Percentiles rank a stretch among this genome's conserved stretches.
Evolutionary conservation across 2,329 filamentous ascomycete species (phyloP).

Genomic region (Xylariales sp.): DNA sequence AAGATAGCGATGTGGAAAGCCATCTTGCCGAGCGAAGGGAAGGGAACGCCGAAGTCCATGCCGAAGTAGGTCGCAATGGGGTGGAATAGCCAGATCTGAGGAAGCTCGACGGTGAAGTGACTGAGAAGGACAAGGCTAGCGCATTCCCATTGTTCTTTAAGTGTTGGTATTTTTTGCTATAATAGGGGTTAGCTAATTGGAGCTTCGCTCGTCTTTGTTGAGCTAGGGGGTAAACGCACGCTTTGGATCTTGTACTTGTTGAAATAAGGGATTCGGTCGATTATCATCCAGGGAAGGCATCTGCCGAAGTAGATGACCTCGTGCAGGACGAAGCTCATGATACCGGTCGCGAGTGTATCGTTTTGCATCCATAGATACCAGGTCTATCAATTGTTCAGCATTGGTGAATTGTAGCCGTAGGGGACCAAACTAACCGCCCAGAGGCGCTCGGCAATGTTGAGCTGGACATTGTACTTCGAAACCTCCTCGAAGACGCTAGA

Average conservation of each 20-base stretch:
- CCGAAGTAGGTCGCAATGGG: conserved; percentile 94
- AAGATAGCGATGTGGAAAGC: conserved; percentile 91
- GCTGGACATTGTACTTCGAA: conserved; percentile 80
- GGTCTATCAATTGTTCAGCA: conserved; percentile 58
- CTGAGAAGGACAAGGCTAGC: conserved; percentile 91
- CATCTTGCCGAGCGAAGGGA: conserved; percentile 87
- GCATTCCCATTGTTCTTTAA: conserved; percentile 93
- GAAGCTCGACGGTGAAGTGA: conserved; percentile 97
- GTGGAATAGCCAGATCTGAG: conserved; percentile 99
- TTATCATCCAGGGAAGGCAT: conserved; percentile 89
- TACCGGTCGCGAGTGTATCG: conserved; percentile 93
- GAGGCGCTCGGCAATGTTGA: conserved; percentile 87
- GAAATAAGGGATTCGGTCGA: conserved; percentile 88
- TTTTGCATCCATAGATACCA: conserved; percentile 99
- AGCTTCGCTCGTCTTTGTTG: neutral
- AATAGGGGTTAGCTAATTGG: conserved; percentile 40
- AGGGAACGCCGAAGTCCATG: conserved; percentile 87
- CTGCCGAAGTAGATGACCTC: conserved; percentile 95
- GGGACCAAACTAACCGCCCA: conserved; percentile 75
- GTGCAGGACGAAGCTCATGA: conserved; percentile 97
- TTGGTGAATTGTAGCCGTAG: conserved; percentile 35
- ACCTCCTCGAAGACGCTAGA: conserved; percentile 71
- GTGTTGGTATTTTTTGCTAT: conserved; percentile 85
- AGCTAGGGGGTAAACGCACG: conserved; percentile 59
- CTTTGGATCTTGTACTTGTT: conserved; percentile 95